These are phyloP conservation scores for Skeletonema menzelii DNA, from an alignment of 108 stramenopile genomes.

Conservation along the genomic window DNA sequence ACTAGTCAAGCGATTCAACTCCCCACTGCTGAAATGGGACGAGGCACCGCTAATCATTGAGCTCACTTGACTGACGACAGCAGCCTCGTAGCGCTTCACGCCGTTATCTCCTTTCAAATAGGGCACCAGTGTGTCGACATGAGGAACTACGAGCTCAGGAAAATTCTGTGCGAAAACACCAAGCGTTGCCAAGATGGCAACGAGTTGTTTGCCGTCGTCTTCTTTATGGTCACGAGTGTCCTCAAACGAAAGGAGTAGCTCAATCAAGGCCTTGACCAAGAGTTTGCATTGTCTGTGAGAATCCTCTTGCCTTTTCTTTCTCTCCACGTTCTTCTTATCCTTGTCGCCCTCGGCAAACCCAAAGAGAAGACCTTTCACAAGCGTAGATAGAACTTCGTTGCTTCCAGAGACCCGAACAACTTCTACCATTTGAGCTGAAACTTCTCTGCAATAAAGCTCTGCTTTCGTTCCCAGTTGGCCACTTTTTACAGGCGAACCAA, in stretches of 20 bases:
- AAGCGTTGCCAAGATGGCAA: slow-evolving; percentile 80
- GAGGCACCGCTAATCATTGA: slow-evolving; percentile 56
- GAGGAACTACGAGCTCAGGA: slow-evolving; percentile 68
- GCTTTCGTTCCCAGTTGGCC: slow-evolving; percentile 14
- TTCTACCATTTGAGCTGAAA: slow-evolving; percentile 91
- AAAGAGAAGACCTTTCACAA: slow-evolving; percentile 78
- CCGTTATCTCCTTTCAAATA: slow-evolving; percentile 94
- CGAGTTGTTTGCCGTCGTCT: slow-evolving; percentile 66
- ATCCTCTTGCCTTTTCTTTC: slow-evolving; percentile 56
- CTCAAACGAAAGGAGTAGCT: slow-evolving; percentile 80
- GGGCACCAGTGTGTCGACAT: slow-evolving; percentile 86
- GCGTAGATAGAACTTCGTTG: slow-evolving; percentile 64
- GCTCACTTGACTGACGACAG: slow-evolving; percentile 67
- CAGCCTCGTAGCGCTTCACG: slow-evolving; percentile 54
- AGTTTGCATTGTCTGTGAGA: slow-evolving; percentile 57
- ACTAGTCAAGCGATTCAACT: slow-evolving; percentile 47
- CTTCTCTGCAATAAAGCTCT: slow-evolving; percentile 45
- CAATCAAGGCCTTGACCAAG: slow-evolving; percentile 76
- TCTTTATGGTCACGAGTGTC: slow-evolving; percentile 54
- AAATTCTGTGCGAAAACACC: slow-evolving; percentile 77
- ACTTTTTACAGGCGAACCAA: slow-evolving; percentile 2
- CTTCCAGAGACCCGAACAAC: slow-evolving; percentile 78
- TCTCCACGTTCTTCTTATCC: slow-evolving; percentile 62
- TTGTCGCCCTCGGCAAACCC: slow-evolving; percentile 79
- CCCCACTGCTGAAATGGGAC: slow-evolving; percentile 45